Conservation (phyloP, 2,329 filamentous ascomycete genomes). For the Basipetospora chlamydospora region DNA sequence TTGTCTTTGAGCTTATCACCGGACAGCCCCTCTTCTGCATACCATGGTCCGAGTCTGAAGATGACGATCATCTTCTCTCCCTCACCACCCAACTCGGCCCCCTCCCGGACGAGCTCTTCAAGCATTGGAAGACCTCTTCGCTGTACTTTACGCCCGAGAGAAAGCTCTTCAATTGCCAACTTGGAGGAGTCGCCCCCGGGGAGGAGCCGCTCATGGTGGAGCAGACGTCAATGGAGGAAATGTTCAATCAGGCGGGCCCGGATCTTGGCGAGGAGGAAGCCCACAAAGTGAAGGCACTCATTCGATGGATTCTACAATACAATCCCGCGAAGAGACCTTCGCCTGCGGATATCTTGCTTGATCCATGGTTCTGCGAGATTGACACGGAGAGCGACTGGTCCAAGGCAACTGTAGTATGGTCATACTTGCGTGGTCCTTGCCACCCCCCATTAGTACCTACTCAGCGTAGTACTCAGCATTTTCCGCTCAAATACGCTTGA, state of each 20-base stretch:
- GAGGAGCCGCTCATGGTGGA: conserved; percentile 12
- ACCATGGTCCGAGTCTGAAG: conserved; percentile 8
- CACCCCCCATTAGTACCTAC: too few relatives aligned
- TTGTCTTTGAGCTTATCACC: conserved; percentile 16
- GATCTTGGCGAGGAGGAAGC: conserved; percentile 14
- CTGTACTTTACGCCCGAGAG: conserved; percentile 14
- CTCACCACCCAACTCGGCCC: conserved; percentile 11
- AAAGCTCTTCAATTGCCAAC: conserved; percentile 13
- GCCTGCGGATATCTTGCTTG: conserved; percentile 13
- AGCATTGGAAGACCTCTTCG: conserved; percentile 13
- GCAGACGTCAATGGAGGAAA: conserved; percentile 13
- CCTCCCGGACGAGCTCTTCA: conserved; percentile 10
- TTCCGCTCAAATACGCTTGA: too few relatives aligned
- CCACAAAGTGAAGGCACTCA: conserved; percentile 12
- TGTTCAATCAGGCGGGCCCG: conserved; percentile 12
- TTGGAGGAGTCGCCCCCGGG: conserved; percentile 12
- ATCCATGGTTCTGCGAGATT: conserved; percentile 16
- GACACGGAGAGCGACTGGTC: background rate
- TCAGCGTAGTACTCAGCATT: too few relatives aligned
- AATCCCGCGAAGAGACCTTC: conserved; percentile 15
- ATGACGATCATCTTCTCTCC: conserved; percentile 12
- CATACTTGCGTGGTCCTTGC: too few relatives aligned
- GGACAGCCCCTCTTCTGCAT: conserved; percentile 15
- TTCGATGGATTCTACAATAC: conserved; percentile 18
- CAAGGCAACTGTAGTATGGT: background rate